Base-by-base conservation (phyloP, 1,139 yeast genomes). In the Yamadazyma jaroonii region DNA sequence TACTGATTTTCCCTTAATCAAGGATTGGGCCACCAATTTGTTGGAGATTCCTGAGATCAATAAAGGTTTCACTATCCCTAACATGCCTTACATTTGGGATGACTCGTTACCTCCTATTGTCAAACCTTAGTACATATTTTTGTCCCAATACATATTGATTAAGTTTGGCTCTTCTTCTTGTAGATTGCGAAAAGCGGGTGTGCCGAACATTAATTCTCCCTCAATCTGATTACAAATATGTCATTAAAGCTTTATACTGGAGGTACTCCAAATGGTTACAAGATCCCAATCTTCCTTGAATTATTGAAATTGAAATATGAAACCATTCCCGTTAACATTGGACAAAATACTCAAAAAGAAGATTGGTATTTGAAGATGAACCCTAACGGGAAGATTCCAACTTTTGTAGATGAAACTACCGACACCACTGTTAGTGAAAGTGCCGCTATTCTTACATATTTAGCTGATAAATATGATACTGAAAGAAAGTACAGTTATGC, bases 301-400 rank as follows among this genome's bases (percentile, higher is more conserved):
- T 50, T 77, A 14, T 60, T 79, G 27, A 64, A 69, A 1, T 48
- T 78, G 29, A 64, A 72, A 23, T 79, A 77, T 52, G 67, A 76
- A 33, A 61, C 64, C 31, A 57, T 68, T 31, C 43, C 45, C n/a
- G 53, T 80, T 37, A 72, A 73, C 45, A 56, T 79, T 35, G 11
- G 44, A 2, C 59, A 53, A 20, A 57, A 60, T 34, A 71, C 52
- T 12, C 79, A 72, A 43, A 79, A 80, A 51, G 65, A 69, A 43
- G 72, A 65, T 2, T 76, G 81, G 79, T 81, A 67, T 48, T 53
- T 75, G 38, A 59, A 69, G 37, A 56, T 77, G 48, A 78, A 80
- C 52, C 81, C 82, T 21, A 79, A 80, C 49, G 85, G 86, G 11
- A 64, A 81, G 45, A 76, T 80, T 39, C 87, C 87, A 12, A 68